Evolutionary conservation across 2,329 filamentous ascomycete species (phyloP).

Genomic region (Nemania diffusa): DNA sequence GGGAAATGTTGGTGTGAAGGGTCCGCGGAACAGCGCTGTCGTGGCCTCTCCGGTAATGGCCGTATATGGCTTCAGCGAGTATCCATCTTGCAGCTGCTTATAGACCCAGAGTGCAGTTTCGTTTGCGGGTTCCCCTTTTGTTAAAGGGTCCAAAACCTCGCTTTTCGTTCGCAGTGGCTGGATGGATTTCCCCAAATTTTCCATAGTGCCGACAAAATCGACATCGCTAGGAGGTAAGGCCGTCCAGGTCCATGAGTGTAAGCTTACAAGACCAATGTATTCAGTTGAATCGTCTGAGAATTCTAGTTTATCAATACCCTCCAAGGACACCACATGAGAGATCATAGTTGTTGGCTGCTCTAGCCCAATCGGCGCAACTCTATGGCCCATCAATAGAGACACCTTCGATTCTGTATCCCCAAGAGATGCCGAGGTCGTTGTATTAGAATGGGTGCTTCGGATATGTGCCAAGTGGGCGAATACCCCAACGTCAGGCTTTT

Average conservation of each 20-base stretch:
- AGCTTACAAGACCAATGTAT: neutral
- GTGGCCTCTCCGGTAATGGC: neutral
- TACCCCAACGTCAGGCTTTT: neutral
- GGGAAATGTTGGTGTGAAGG: neutral
- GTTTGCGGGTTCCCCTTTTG: neutral
- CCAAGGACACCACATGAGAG: neutral
- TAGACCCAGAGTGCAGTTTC: neutral
- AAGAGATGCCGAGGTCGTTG: neutral
- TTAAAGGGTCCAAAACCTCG: neutral
- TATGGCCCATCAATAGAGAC: neutral
- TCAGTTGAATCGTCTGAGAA: neutral
- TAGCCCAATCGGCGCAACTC: neutral
- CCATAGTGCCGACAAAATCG: neutral
- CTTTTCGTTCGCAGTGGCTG: neutral
- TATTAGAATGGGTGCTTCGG: neutral
- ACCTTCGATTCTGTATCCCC: neutral
- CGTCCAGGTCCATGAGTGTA: neutral
- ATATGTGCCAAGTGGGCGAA: neutral
- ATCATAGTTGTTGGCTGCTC: neutral
- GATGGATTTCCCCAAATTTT: neutral
- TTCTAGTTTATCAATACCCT: neutral
- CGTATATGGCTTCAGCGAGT: neutral
- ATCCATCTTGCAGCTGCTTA: neutral
- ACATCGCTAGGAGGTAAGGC: neutral
- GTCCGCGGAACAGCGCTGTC: neutral